Conservation (phyloP, 1,139 yeast species). For the Taiozyma sp. region DNA sequence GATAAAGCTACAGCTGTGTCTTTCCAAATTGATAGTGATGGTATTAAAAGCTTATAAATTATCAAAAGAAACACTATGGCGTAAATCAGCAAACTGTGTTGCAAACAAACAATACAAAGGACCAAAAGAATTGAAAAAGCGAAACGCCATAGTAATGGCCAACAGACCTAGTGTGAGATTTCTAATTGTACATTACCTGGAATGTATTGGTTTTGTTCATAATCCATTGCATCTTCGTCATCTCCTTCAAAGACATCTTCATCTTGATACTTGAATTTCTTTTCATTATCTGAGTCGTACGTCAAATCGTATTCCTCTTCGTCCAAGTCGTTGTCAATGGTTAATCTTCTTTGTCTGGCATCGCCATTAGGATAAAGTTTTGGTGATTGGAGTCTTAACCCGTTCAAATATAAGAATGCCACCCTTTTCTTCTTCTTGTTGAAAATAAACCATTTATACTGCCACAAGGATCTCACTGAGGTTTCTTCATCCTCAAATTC, state of each 20-base stretch:
- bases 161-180: background rate
- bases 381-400: constrained; percentile 29
- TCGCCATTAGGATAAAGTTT: constrained; percentile 17
- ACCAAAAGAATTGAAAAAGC: background rate
- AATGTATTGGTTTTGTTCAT: constrained; percentile 17
- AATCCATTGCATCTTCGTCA: constrained; percentile 19
- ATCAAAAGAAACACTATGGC: background rate
- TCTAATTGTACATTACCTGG: constrained; percentile 19
- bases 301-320: constrained; percentile 47
- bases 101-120: background rate
- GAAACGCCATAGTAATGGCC: background rate
- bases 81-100: background rate
- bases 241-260: constrained; percentile 21
- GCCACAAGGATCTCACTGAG: constrained; percentile 56
- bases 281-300: constrained; percentile 29
- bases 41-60: constrained; percentile 18
- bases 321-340: constrained; percentile 33
- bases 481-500: constrained; percentile 45
- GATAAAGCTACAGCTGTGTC: constrained; percentile 16
- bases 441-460: constrained; percentile 86
- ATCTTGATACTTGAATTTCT: constrained; percentile 21
- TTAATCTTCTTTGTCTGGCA: constrained; percentile 24
- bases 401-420: constrained; percentile 65
- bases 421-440: constrained; percentile 90
- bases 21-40: constrained; percentile 26